Evolutionary conservation across 768 basidiomycete genomes (phyloP), one percentile per base, ranked within the genome.

Genomic region (Xanthoconium stramineum): DNA sequence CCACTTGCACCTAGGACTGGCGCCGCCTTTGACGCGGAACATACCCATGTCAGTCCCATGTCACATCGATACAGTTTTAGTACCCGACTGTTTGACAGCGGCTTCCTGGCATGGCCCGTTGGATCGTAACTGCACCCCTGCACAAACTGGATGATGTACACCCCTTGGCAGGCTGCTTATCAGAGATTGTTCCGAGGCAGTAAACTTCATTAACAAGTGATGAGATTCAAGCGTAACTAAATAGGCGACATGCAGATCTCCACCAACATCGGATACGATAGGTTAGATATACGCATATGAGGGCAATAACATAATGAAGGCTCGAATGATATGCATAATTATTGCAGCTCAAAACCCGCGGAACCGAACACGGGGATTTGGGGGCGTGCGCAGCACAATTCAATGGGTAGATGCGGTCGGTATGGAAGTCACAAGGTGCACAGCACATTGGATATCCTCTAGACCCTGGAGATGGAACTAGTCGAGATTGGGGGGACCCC

Each of bases 241-340:
- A 43, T 36, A 15, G 19, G 20, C 15, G 8, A 8, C 28, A 36
- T 2, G 43, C 50, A 19, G 15, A 39, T 17, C 47, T 24, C 45
- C 30, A 19, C 47, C n/a, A 20, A n/a, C 32, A 5, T 48, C 44
- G 20, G 35, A 38, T 49, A 53, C 61, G 13, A 39, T 59, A 55
- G 32, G 52, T 42, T 33, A 37, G 42, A 11, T 7, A 39, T 24
- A 40, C 19, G 19, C 49, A 56, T 55, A 55, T 52, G 55, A 36
- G 28, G 30, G 50, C 47, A 36, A 51, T 43, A 46, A 65, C 55
- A 53, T 55, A 52, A 29, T 61, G 47, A 51, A 19, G 55, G 36
- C 53, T 57, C 2, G 33, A 42, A 50, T 50, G 39, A 33, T 24
- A 44, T 59, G 48, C 62, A 50, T 53, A 56, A 12, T 35, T 12